Base-by-base conservation (phyloP, 495 filamentous ascomycete genomes). In the Chlorociboria aeruginascens region DNA sequence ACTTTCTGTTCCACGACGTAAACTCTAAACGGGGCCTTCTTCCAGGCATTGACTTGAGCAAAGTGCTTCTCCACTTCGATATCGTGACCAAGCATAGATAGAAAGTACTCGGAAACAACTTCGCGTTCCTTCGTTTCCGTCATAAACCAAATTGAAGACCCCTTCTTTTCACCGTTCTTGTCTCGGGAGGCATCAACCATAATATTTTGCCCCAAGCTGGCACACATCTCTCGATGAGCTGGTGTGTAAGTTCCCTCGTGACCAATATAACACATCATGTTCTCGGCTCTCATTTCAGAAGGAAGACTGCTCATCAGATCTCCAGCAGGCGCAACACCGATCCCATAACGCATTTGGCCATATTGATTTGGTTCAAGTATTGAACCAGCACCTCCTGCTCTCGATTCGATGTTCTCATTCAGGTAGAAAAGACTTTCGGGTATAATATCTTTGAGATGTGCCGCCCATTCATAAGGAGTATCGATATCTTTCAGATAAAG, bases 91-190 rank as follows among this genome's bases (percentile, higher is more conserved):
- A 98, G 72, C 56, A 82, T 78, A 3, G 87, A 89, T 33, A 89
- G 70, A 73, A 92, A 98, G 61, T 95, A 96, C 54, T 96, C 90
- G 0, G 86, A 78, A 7, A 96, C 85, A 7, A 85, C 66, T 48
- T 85, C 78, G 0, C 92, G 84, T 55, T 98, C 90, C 55, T 86
- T 85, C 11, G 80, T 85, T 57, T 92, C 85, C 0, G 90, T 96
- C 92, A 98, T 95, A 55, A 97, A 92, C 92, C 92, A 98, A 34
- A 98, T 79, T 1, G 92, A 96, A 17, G 83, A 90, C 0, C 92
- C 90, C 0, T 81, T 77, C 49, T 76, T 83, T 51, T 89, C 86
- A 12, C 68, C 70, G 16, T 87, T 77, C 7, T 76, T 76, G 37
- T 82, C 68, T 37, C 79, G 77, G 7, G 89, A 95, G 1, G 86